Evolutionary conservation across 2,329 filamentous ascomycete species (phyloP).

Genomic region (Pestalotiopsis sp.): DNA sequence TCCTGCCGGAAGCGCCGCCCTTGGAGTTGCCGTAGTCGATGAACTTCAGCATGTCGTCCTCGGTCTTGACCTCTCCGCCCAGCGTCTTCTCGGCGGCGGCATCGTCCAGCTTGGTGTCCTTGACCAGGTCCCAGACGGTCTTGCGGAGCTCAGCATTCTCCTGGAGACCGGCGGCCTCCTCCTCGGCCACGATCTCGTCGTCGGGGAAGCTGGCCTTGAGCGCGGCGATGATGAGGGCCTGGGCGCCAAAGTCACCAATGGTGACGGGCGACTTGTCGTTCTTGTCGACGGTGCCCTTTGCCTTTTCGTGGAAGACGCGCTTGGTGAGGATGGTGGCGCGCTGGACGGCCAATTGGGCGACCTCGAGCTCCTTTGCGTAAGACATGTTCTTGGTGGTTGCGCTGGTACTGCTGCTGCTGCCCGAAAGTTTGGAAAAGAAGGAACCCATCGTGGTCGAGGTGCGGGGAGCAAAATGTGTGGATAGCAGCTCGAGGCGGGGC

Average conservation of each 20-base stretch:
- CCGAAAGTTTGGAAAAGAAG: slow-evolving; percentile 6
- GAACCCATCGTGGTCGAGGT: slow-evolving; percentile 4
- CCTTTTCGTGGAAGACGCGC: slow-evolving; percentile 81
- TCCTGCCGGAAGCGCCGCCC: slow-evolving; percentile 73
- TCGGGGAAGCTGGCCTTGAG: slow-evolving; percentile 86
- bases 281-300: slow-evolving; percentile 93
- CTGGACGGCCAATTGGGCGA: slow-evolving; percentile 76
- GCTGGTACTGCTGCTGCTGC: neutral
- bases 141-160: slow-evolving; percentile 69
- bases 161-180: slow-evolving; percentile 82
- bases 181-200: slow-evolving; percentile 92
- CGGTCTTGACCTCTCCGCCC: slow-evolving; percentile 67
- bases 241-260: slow-evolving; percentile 96
- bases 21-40: slow-evolving; percentile 70
- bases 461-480: slow-evolving; percentile 23
- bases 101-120: slow-evolving; percentile 70
- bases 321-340: slow-evolving; percentile 74
- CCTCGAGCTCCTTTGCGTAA: slow-evolving; percentile 70
- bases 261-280: slow-evolving; percentile 96
- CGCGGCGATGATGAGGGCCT: slow-evolving; percentile 92
- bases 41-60: slow-evolving; percentile 67
- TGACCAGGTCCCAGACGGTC: slow-evolving; percentile 84
- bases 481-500: slow-evolving; percentile 30
- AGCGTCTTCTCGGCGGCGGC: slow-evolving; percentile 65
- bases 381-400: slow-evolving; percentile 31